phyloP scores from a whole-genome alignment of 2,329 filamentous ascomycete species.

The Talaromyces sp. region DNA sequence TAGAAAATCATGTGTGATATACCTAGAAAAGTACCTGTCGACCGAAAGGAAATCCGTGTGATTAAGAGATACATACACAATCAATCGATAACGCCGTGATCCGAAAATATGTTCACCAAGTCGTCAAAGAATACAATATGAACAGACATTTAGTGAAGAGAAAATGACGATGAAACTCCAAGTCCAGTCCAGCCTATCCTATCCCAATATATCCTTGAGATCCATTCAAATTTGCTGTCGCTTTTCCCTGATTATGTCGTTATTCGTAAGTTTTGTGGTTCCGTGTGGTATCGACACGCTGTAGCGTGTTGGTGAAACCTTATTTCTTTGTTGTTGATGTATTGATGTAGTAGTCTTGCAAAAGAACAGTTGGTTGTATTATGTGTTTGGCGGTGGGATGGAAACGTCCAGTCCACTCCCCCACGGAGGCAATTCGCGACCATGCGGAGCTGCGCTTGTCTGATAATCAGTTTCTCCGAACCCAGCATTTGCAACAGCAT shows the following conservation, averaged over 20 bases:
- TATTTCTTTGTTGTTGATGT: not conserved
- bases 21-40: not conserved
- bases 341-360: not conserved
- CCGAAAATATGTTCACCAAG: not conserved
- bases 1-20: not conserved
- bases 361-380: not conserved
- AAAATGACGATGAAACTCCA: not conserved
- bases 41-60: not conserved
- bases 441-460: not conserved
- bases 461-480: slow-evolving; percentile 16
- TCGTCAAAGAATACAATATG: not conserved
- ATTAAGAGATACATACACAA: not conserved
- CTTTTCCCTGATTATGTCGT: slow-evolving; percentile 1
- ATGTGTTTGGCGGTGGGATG: slow-evolving; percentile 15
- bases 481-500: slow-evolving; percentile 8
- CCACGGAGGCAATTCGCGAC: slow-evolving; percentile 15
- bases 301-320: not conserved
- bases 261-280: slow-evolving; percentile 5
- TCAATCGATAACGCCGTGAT: not conserved
- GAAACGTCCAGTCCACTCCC: slow-evolving; percentile 12
- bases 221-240: not conserved
- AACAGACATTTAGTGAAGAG: not conserved
- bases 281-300: not conserved
- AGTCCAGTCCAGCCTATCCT: not conserved
- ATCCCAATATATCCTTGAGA: not conserved